Conservation (phyloP, 2,329 filamentous ascomycete genomes). For the Arthrobotrys iridis region DNA sequence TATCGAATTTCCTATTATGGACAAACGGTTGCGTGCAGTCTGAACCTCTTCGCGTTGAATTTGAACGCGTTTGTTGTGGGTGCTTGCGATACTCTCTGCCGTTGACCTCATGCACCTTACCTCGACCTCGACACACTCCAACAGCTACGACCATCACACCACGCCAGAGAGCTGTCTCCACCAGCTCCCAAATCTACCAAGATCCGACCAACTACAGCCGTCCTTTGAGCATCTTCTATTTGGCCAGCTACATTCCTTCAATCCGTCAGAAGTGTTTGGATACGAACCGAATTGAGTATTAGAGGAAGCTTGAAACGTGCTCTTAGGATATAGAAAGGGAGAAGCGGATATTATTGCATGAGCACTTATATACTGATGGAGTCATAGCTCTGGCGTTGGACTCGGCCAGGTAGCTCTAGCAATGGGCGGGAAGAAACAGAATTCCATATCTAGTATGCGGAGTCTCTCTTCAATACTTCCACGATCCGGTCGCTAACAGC, state of each 20-base stretch:
- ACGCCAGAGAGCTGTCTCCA: neutral
- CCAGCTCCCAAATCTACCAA: neutral
- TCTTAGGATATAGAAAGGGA: neutral
- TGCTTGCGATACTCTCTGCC: neutral
- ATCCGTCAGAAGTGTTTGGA: neutral
- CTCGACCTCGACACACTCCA: neutral
- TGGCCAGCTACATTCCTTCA: neutral
- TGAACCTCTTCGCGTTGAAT: conserved; percentile 23
- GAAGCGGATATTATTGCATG: neutral
- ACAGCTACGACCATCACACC: neutral
- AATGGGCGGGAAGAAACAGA: conserved; percentile 52
- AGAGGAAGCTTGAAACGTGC: neutral
- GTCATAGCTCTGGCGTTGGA: neutral
- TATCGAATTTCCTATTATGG: conserved; percentile 30
- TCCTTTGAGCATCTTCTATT: neutral
- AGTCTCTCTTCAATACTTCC: neutral
- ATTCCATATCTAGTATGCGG: conserved; percentile 39
- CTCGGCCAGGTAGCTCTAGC: conserved; percentile 44
- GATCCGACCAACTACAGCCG: neutral
- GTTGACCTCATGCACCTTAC: conserved; percentile 6
- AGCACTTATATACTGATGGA: conserved; percentile 32
- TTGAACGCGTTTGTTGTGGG: conserved; percentile 51
- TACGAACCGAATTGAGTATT: neutral
- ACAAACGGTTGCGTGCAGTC: neutral
- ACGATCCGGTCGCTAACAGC: neutral